Evolutionary conservation across 805 yeast species (phyloP), one percentile per base, ranked within the genome.

Genomic region (Candida caryicola): DNA sequence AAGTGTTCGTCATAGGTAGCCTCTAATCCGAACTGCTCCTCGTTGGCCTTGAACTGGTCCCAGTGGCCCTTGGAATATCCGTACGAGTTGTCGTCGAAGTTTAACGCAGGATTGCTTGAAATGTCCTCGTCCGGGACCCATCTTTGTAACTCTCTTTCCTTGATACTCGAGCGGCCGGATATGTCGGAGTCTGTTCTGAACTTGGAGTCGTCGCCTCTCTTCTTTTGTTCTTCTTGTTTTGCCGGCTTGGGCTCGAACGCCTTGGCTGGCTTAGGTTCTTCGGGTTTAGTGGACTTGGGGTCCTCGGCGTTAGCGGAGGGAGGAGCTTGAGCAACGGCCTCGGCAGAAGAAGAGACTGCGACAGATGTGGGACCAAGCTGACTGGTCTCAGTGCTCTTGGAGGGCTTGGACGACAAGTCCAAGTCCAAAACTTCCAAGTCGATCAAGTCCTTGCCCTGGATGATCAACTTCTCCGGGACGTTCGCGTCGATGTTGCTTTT

Each of bases 21-120:
- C 47, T 77, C 82, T 34, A 93, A 82, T 27, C 97, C 97, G 60
- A 93, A 93, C 62, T 85, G 83, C 41, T 79, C 75, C 58, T 86
- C 84, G 61, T 93, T 93, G n/a, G 79, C 91, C 37, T 85, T 84
- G 63, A 93, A 93, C 66, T 93, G 99, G 64, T 93, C 96, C 98
- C 98, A 93, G 7, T 57, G 54, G 12, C 61, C 64, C 16, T 45
- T 44, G 6, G 51, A 50, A 3, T 38, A 28, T 23, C 43, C 41
- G 18, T 29, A 33, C 8, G 40, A 26, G 16, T 54, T 58, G 26
- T 71, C 76, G 12, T 71, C 77, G 18, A 76, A 58, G 0, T 59
- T 31, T 29, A 64, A 42, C 3, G 45, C 47, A 10, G 58, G 52
- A 10, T 67, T 72, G 36, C 70, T 74, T 18, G 71, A 56, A 14